Evolutionary conservation across 1,284 basidiomycete species (phyloP).

Genomic region (Amylostereum chailletii): DNA sequence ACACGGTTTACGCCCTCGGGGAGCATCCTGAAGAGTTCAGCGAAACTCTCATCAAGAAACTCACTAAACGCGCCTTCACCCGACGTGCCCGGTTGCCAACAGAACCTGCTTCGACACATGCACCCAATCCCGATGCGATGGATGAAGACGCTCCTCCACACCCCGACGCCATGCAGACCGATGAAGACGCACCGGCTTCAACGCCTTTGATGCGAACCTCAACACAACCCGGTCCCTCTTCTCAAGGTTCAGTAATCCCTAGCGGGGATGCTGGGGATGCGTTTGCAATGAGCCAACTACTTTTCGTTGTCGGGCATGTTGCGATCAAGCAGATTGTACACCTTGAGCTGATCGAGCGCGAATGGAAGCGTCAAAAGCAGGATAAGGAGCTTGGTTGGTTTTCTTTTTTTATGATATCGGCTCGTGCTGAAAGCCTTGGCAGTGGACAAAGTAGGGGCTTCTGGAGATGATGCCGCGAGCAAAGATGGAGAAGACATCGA

Average conservation of each 20-base stretch:
- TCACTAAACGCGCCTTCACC: slow-evolving; percentile 70
- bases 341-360: slow-evolving; percentile 93
- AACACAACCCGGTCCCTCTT: background rate
- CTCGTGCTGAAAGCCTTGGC: slow-evolving; percentile 23
- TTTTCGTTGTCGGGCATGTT: slow-evolving; percentile 94
- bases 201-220: slow-evolving; percentile 1
- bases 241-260: background rate
- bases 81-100: background rate
- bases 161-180: slow-evolving; percentile 3
- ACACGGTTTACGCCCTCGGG: slow-evolving; percentile 90
- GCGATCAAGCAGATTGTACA: slow-evolving; percentile 98
- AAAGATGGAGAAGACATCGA: slow-evolving; percentile 89
- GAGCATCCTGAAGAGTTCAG: slow-evolving; percentile 90
- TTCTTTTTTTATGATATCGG: slow-evolving; percentile 1
- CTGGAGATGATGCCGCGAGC: slow-evolving; percentile 22
- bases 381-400: slow-evolving; percentile 69
- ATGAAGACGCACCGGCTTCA: slow-evolving; percentile 5
- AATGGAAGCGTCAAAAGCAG: slow-evolving; percentile 95
- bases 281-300: slow-evolving; percentile 83
- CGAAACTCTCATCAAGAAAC: slow-evolving; percentile 72
- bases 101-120: slow-evolving; percentile 6
- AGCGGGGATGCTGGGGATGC: slow-evolving; percentile 53
- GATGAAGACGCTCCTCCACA: slow-evolving; percentile 32
- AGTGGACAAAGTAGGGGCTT: slow-evolving; percentile 43
- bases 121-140: slow-evolving; percentile 41